phyloP scores from a whole-genome alignment of 139 green algal species.

The Micractinium sp. region DNA sequence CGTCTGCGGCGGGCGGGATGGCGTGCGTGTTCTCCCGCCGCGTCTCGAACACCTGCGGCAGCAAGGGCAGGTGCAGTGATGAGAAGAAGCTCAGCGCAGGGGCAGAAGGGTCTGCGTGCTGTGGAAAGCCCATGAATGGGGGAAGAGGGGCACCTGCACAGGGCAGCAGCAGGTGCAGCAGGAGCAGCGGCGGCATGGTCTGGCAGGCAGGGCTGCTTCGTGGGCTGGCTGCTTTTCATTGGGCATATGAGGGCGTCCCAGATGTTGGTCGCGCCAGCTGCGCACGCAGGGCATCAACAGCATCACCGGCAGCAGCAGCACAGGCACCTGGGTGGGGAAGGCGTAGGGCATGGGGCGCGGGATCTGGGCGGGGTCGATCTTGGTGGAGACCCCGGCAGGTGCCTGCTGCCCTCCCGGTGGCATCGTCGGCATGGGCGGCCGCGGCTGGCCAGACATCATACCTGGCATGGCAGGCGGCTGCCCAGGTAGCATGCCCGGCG shows the following conservation, averaged over 20 bases:
- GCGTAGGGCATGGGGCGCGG: constrained; percentile 64
- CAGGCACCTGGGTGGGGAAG: constrained; percentile 26
- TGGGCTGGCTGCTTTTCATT: neutral
- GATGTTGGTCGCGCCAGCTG: neutral
- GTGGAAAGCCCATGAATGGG: too few species aligned
- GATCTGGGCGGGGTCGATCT: constrained; percentile 89
- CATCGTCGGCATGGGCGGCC: constrained; percentile 23
- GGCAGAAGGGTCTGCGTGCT: too few species aligned
- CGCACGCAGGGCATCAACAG: neutral
- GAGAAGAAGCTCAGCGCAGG: too few species aligned
- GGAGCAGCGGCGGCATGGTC: neutral
- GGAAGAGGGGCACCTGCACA: neutral
- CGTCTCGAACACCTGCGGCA: constrained; percentile 76
- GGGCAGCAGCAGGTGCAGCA: neutral
- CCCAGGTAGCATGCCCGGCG: neutral
- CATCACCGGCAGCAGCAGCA: neutral
- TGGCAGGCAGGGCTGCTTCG: neutral
- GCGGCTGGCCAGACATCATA: neutral
- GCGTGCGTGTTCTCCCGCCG: constrained; percentile 44
- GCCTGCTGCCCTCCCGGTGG: constrained; percentile 4
- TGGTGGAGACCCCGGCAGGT: neutral
- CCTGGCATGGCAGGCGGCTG: constrained; percentile 5
- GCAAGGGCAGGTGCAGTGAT: too few species aligned
- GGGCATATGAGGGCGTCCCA: neutral
- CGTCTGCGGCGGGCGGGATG: constrained; percentile 51